Base-by-base conservation (phyloP, 148 eudicot genomes). In the Rhododendron ovatum region DNA sequence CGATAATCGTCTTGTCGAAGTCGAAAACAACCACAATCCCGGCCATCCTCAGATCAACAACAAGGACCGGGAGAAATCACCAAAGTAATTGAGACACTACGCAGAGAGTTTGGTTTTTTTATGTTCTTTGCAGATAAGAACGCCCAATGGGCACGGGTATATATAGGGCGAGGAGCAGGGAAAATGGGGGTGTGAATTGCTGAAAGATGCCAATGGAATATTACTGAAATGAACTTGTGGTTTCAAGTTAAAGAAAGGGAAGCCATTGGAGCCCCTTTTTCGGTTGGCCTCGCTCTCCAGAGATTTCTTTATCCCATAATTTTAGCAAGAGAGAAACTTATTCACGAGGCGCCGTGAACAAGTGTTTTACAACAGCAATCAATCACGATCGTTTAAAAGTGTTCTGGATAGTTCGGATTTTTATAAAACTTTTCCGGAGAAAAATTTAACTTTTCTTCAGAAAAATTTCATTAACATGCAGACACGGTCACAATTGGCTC, bases 1-100 rank as follows among this genome's bases (percentile, higher is more conserved):
- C 94, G 85, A 93, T 93, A 5, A 93, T 92, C 24, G 98, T 94
- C 91, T 94, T 96, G 84, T 94, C 96, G 59, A 96, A 96, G 88
- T 96, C 98, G 78, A 96, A 96, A 84, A 96, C 88, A 50, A 92
- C 93, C 79, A 94, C 91, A 28, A 92, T 90, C 87, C 92, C 90
- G 0, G 90, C 91, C 92, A 91, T 90, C 84, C 53, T 48, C 14
- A 17, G 57, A 37, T 22, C 35, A 75, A 28, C 10, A 77, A 41
- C 7, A 18, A 59, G 26, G 26, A 18, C 26, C 26, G 45, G 33
- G 74, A 11, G 33, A 26, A 67, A 0, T 67, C 1, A 67, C 74
- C 74, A 1, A 67, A 67, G 65, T 41, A 41, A 10, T 26, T 67
- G 6, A 12, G 18, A 17, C 47, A 37, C 79, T 75, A 20, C 20